A percentile compares a stretch with the other conserved stretches of the same genome.
Evolutionary conservation across 345 rosid species (phyloP).

Genomic region (Citrus glauca): DNA sequence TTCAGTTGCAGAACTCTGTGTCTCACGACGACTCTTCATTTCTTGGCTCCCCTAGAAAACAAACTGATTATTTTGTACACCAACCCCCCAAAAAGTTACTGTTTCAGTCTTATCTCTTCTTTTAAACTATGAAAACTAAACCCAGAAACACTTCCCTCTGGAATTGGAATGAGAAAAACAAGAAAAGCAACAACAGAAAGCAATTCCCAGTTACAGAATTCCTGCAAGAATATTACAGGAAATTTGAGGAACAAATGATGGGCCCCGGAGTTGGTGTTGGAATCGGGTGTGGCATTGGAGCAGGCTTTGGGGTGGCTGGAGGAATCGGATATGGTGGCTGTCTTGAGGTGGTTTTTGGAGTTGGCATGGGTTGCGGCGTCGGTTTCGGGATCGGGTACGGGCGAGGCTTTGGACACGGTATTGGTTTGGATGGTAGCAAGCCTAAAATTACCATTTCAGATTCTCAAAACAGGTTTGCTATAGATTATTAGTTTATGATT

Average conservation of each 20-base stretch:
- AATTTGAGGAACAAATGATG: conserved; percentile 24
- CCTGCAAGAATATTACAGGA: conserved; percentile 25
- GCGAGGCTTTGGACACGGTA: conserved; percentile 39
- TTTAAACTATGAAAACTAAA: conserved; percentile 27
- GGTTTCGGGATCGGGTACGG: conserved; percentile 49
- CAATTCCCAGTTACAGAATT: conserved; percentile 35
- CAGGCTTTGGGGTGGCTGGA: conserved; percentile 41
- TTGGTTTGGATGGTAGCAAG: conserved; percentile 20
- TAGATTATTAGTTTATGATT: not conserved
- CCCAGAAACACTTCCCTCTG: conserved; percentile 18
- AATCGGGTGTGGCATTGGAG: conserved; percentile 45
- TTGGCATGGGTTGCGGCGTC: conserved; percentile 49
- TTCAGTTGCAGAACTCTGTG: too few relatives aligned
- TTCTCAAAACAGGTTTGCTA: conserved; percentile 13
- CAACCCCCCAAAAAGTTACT: not conserved
- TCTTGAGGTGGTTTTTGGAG: conserved; percentile 28
- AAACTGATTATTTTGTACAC: too few relatives aligned
- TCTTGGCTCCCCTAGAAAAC: too few relatives aligned
- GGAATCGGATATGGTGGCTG: conserved; percentile 39
- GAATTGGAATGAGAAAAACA: conserved; percentile 20
- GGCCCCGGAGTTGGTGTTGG: conserved; percentile 48
- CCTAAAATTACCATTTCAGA: not conserved
- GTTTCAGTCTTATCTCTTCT: not conserved
- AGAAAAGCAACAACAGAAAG: conserved; percentile 13
- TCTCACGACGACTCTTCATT: too few relatives aligned